These are phyloP conservation scores for Sisymbrium altissimum DNA, from an alignment of 345 rosid genomes.

Conservation along the genomic window DNA sequence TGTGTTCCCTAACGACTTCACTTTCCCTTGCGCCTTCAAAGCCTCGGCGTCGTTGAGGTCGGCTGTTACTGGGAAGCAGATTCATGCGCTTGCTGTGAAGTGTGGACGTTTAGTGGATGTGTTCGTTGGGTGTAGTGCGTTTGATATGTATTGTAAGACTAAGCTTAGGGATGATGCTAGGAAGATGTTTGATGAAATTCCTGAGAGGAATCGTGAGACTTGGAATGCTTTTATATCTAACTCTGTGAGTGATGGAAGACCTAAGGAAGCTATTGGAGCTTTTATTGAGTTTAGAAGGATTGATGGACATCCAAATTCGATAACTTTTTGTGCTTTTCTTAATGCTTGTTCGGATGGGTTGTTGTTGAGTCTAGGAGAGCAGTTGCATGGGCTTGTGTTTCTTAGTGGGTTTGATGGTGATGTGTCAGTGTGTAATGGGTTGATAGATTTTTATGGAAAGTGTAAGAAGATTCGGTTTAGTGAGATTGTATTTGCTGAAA, in stretches of 20 bases:
- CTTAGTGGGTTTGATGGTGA: conserved; percentile 52
- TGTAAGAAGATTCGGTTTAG: conserved; percentile 51
- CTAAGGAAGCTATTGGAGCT: conserved; percentile 44
- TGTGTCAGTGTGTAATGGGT: conserved; percentile 64
- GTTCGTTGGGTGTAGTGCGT: conserved; percentile 77
- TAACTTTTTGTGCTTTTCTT: conserved; percentile 61
- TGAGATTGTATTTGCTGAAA: conserved; percentile 50
- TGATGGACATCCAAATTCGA: conserved; percentile 62
- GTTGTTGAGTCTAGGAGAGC: conserved; percentile 50
- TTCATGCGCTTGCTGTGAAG: conserved; percentile 62
- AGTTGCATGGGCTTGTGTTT: conserved; percentile 61
- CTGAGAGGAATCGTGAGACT: conserved; percentile 48
- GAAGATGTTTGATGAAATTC: conserved; percentile 81
- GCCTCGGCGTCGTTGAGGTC: conserved; percentile 54
- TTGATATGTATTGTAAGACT: conserved; percentile 69
- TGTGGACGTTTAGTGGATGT: conserved; percentile 47
- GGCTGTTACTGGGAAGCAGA: conserved; percentile 47
- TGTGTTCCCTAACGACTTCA: conserved; percentile 68
- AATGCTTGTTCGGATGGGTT: conserved; percentile 67
- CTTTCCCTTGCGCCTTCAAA: conserved; percentile 80
- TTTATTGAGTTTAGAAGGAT: conserved; percentile 51
- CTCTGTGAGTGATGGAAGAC: conserved; percentile 56
- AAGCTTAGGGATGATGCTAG: conserved; percentile 50
- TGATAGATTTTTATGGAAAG: conserved; percentile 81
- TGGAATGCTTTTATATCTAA: conserved; percentile 82